Evolutionary conservation across 768 basidiomycete genomes (phyloP).

Genomic region (Amanita jacksonii): DNA sequence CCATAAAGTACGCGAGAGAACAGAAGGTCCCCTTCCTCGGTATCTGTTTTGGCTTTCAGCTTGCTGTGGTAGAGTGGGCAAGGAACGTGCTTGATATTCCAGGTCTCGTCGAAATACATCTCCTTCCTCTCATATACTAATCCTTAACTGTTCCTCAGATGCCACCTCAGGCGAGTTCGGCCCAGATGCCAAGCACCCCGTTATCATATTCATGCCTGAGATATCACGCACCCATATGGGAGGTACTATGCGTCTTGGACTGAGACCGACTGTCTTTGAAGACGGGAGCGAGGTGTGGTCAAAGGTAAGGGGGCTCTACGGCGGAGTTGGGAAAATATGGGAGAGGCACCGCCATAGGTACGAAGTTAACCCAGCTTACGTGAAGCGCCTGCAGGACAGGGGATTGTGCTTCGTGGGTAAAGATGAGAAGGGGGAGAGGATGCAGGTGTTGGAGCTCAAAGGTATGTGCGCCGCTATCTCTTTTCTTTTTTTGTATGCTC

Average conservation of each 20-base stretch:
- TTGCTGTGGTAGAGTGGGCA: conserved; percentile 94
- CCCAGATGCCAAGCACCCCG: conserved; percentile 48
- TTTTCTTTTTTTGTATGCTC: background rate
- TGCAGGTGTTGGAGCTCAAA: conserved; percentile 89
- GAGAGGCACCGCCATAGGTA: conserved; percentile 94
- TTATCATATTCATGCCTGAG: conserved; percentile 98
- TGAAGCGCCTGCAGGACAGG: conserved; percentile 56
- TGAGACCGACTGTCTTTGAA: conserved; percentile 92
- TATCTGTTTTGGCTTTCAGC: conserved; percentile 96
- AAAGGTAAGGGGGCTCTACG: conserved; percentile 72
- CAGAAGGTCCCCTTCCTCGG: conserved; percentile 93
- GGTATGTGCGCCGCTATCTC: conserved; percentile 35
- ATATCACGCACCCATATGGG: conserved; percentile 97
- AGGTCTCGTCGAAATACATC: too few relatives aligned
- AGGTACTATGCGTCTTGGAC: conserved; percentile 98
- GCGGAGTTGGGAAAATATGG: conserved; percentile 75
- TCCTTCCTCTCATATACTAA: background rate
- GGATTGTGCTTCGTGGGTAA: conserved; percentile 69
- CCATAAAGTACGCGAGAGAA: conserved; percentile 96
- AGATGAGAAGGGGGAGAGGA: conserved; percentile 93
- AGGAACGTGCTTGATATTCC: conserved; percentile 67
- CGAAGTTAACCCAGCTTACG: conserved; percentile 89
- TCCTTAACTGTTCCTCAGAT: conserved; percentile 29
- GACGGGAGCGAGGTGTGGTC: conserved; percentile 60
- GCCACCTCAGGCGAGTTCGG: conserved; percentile 84